Base-by-base conservation (phyloP, 257 asterid genomes). In the Solanum gandarillasii region DNA sequence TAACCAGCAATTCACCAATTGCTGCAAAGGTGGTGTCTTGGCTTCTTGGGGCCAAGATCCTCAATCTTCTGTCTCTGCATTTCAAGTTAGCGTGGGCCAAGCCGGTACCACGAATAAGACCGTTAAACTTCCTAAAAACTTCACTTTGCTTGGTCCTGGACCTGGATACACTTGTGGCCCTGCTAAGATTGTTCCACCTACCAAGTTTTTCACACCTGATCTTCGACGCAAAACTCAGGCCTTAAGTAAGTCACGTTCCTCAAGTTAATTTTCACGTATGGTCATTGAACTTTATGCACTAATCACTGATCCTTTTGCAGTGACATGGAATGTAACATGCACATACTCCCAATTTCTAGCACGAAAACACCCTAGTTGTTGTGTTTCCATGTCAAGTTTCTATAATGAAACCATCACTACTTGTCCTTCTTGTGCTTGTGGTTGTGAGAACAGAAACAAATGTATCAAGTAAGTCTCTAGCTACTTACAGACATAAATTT, bases 111-210 rank as follows among this genome's bases (percentile, higher is more conserved):
- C 96, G 0, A 95, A 94, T 83, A 95, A 93, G 93, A 95, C 98
- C 0, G 98, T 95, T 27, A 94, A 91, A 86, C 93, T 95, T 58
- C 98, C 98, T 10, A 91, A 91, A n/a, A 94, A 94, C 90, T 93
- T 95, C 95, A 95, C 98, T 29, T 41, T 95, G 34, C 86, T 93
- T 11, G 95, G 95, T 75, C 97, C 98, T 3, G 95, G 95, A 39
- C 95, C 94, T 3, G 98, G 98, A 2, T 95, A 95, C 85, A 95
- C 96, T 78, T 94, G 98, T 87, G 98, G 97, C 74, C 98, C 96
- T 7, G 98, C 98, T 5, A 94, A 95, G 92, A 46, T 92, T 39
- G 97, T 94, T 65, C 96, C 95, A 58, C 91, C 96, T 0, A 95
- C 97, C 1, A 92, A 91, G 36, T 95, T 94, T 79, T 94, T 93